A percentile compares a stretch with the other conserved stretches of the same genome.
Evolutionary conservation across 164 flowering plant species (phyloP).

Genomic region (Berberis thunbergii): DNA sequence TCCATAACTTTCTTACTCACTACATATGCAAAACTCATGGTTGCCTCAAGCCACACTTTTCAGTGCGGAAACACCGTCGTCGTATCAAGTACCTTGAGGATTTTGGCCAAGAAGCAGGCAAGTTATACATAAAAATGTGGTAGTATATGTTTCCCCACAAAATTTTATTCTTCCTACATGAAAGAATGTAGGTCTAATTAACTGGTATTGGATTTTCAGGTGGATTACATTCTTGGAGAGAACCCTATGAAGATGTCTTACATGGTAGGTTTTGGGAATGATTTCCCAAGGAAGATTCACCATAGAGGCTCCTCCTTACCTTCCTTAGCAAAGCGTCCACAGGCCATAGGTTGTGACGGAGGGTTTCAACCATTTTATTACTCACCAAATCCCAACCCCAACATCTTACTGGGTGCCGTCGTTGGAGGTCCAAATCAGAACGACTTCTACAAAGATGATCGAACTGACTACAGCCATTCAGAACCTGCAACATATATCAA

Average conservation of each 20-base stretch:
- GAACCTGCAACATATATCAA: conserved; percentile 90
- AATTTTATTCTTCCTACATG: not conserved
- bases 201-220: conserved; percentile 25
- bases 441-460: conserved; percentile 58
- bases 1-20: conserved; percentile 70
- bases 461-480: conserved; percentile 68
- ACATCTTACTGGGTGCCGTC: conserved; percentile 57
- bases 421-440: conserved; percentile 84
- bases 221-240: conserved; percentile 81
- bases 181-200: not conserved
- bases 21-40: conserved; percentile 73
- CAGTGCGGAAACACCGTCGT: conserved; percentile 53
- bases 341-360: conserved; percentile 52
- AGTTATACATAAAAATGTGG: conserved; percentile 1
- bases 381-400: conserved; percentile 59
- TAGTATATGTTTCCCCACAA: not conserved
- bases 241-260: conserved; percentile 82
- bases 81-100: conserved; percentile 33
- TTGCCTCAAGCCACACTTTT: conserved; percentile 36
- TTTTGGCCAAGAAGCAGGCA: conserved; percentile 61
- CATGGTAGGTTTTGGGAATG: conserved; percentile 83
- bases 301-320: conserved; percentile 91
- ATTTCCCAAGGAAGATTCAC: conserved; percentile 62
- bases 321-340: conserved; percentile 40
- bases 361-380: conserved; percentile 63